Evolutionary conservation across 352 stramenopile species (phyloP), one percentile per base, ranked within the genome.

Genomic region (Phytophthora constricta): DNA sequence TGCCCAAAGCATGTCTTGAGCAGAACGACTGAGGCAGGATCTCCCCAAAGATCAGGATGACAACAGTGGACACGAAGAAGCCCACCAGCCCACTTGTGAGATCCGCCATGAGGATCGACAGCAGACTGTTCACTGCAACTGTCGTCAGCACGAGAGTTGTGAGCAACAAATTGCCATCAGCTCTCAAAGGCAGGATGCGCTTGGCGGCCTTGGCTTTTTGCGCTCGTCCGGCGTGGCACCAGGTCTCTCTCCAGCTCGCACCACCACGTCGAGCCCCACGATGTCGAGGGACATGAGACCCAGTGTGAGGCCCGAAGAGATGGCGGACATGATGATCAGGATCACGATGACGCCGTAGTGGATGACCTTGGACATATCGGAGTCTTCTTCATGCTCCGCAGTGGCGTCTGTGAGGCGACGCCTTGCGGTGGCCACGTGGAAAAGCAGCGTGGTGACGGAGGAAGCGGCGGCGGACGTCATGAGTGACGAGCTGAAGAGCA

Each of bases 121-220:
- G 75, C 41, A 98, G 42, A 34, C 96, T 95, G 74, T 99, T 99
- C 10, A 99, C 97, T 2, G 87, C 87, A 2, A 99, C 96, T 67
- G 99, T 99, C 50, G 97, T 97, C 11, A 99, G 72, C 16, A 99
- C 82, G 33, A 99, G 80, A 17, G 97, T 99, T 70, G 97, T 99
- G 31, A 99, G 89, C 42, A 99, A 80, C 20, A 98, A 79, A 73
- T 99, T 99, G 33, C 97, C 97, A 72, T 98, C 87, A 33, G 88
- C 70, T 16, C 97, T 90, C 27, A 99, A 68, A 3, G 92, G 89
- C 19, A 88, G 45, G 34, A 98, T 97, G 45, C 86, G 89, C 45
- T 48, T 76, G 0, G 91, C 89, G 11, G 74, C 79, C 16, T 60
- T 52, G 16, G 76, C 83, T 39, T 93, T 93, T 34, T 34, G 50